These are phyloP conservation scores for Malus sylvestris DNA, from an alignment of 306 rosid genomes.

Conservation along the genomic window DNA sequence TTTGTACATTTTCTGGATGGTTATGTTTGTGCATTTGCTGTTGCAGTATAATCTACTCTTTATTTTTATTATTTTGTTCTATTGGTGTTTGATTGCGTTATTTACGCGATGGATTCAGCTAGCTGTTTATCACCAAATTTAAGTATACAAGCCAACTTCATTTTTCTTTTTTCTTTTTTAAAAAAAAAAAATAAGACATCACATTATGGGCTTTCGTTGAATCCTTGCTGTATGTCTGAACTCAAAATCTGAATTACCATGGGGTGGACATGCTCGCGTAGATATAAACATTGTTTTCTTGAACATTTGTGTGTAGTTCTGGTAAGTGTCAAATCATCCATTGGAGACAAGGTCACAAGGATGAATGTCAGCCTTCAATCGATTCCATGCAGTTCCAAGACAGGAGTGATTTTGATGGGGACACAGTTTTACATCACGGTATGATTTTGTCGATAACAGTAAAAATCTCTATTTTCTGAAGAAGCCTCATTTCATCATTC, in stretches of 20 bases:
- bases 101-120: neutral
- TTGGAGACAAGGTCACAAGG: slow-evolving; percentile 83
- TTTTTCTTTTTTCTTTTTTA: neutral
- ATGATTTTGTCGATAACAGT: slow-evolving; percentile 12
- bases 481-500: neutral
- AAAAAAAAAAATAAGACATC: neutral
- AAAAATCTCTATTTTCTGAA: slow-evolving; percentile 7
- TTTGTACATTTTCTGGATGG: neutral
- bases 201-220: neutral
- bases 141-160: neutral
- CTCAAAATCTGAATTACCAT: neutral
- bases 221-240: neutral
- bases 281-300: neutral
- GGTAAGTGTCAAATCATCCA: slow-evolving; percentile 83
- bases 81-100: neutral
- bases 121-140: neutral
- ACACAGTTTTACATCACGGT: slow-evolving; percentile 25
- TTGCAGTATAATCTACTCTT: neutral
- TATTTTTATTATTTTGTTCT: neutral
- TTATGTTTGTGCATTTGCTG: neutral
- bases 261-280: neutral
- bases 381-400: slow-evolving; percentile 16
- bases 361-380: slow-evolving; percentile 47
- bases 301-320: slow-evolving; percentile 49
- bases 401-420: slow-evolving; percentile 15